Evolutionary conservation across 352 stramenopile species (phyloP).

Genomic region (Pythium phragmiticola): DNA sequence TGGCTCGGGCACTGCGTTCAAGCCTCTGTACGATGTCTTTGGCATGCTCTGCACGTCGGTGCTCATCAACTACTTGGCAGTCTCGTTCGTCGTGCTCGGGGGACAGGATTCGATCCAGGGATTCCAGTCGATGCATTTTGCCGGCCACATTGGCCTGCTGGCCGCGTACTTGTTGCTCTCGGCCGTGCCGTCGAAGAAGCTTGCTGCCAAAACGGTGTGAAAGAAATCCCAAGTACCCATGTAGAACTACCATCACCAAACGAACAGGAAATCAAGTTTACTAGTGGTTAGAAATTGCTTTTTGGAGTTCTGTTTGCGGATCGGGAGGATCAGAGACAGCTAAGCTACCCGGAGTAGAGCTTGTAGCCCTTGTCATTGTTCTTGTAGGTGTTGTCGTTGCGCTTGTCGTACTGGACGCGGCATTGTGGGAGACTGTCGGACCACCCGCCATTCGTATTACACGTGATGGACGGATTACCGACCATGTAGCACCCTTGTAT

Average conservation of each 20-base stretch:
- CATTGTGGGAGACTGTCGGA: slow-evolving; percentile 35
- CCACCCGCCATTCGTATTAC: slow-evolving; percentile 41
- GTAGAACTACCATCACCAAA: slow-evolving; percentile 2
- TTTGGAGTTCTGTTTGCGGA: too few relatives aligned
- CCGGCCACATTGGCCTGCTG: slow-evolving; percentile 48
- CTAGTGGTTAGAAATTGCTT: too few relatives aligned
- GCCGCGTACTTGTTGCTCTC: slow-evolving; percentile 41
- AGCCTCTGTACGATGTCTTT: slow-evolving; percentile 58
- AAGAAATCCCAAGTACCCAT: neutral
- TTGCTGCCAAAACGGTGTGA: slow-evolving; percentile 4
- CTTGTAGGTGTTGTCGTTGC: slow-evolving; percentile 58
- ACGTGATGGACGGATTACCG: slow-evolving; percentile 32
- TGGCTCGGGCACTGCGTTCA: slow-evolving; percentile 24
- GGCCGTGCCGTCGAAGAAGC: slow-evolving; percentile 35
- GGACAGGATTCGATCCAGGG: slow-evolving; percentile 48
- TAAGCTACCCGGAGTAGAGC: slow-evolving; percentile 52
- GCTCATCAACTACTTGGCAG: slow-evolving; percentile 66
- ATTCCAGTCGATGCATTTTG: slow-evolving; percentile 56
- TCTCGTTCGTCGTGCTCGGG: slow-evolving; percentile 73
- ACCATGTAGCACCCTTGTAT: slow-evolving; percentile 41
- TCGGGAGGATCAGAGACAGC: neutral
- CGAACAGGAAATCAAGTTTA: neutral
- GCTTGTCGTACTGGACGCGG: slow-evolving; percentile 39
- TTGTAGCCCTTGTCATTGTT: slow-evolving; percentile 51
- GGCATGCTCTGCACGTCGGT: slow-evolving; percentile 53